These are phyloP conservation scores for Colletotrichum gloeosporioides DNA, from an alignment of 2,329 filamentous ascomycete species.

Conservation along the genomic window DNA sequence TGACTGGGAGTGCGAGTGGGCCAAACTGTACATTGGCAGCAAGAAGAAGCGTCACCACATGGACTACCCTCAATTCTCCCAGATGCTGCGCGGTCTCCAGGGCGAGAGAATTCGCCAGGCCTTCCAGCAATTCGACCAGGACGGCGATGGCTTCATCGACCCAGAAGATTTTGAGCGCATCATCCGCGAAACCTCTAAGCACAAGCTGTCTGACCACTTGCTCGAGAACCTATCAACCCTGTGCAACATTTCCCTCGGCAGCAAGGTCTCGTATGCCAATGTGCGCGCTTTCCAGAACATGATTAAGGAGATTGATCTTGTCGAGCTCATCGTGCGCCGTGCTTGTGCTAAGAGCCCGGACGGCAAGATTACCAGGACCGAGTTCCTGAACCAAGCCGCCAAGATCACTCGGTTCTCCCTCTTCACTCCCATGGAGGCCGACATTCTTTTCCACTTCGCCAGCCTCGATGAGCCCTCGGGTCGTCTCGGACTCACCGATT, in stretches of 20 bases:
- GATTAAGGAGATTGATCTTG: slow-evolving; percentile 96
- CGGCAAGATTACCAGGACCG: slow-evolving; percentile 90
- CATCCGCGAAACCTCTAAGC: slow-evolving; percentile 87
- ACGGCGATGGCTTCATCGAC: slow-evolving; percentile 93
- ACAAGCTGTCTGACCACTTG: slow-evolving; percentile 97
- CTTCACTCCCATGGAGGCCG: slow-evolving; percentile 98
- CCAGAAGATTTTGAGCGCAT: slow-evolving; percentile 97
- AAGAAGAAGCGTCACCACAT: slow-evolving; percentile 88
- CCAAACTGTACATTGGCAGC: slow-evolving; percentile 88
- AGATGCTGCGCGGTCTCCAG: slow-evolving; percentile 96
- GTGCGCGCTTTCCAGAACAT: slow-evolving; percentile 98
- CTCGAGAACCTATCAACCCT: slow-evolving; percentile 89
- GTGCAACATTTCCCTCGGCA: slow-evolving; percentile 91
- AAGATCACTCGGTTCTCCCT: slow-evolving; percentile 91
- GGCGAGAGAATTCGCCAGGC: slow-evolving; percentile 96
- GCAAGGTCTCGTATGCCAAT: slow-evolving; percentile 96
- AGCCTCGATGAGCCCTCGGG: slow-evolving; percentile 90
- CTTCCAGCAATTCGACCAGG: slow-evolving; percentile 89
- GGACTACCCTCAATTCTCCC: slow-evolving; percentile 95
- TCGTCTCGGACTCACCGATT: slow-evolving; percentile 80
- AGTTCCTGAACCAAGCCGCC: slow-evolving; percentile 94
- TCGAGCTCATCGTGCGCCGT: slow-evolving; percentile 90
- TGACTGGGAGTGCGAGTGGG: slow-evolving; percentile 98
- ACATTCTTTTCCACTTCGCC: slow-evolving; percentile 98
- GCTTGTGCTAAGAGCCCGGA: slow-evolving; percentile 84